Conservation (phyloP, 2,329 filamentous ascomycete species). For the Fusarium nygamai region DNA sequence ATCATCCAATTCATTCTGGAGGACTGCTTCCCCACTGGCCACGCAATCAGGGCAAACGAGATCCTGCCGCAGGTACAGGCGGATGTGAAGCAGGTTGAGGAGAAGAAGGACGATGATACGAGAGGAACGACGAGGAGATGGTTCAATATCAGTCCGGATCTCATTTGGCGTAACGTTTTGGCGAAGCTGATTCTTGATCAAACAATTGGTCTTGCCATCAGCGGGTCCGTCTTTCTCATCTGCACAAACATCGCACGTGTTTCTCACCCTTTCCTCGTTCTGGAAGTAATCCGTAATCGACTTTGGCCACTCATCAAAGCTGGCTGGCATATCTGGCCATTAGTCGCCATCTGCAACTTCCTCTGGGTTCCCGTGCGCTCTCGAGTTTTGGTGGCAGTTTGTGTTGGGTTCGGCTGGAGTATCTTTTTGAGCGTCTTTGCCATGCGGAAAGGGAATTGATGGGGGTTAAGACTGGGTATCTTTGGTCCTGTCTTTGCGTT, state of each 20-base stretch:
- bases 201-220: slow-evolving; percentile 49
- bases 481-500: slow-evolving; percentile 1
- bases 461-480: neutral
- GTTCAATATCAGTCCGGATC: slow-evolving; percentile 38
- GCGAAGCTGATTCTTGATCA: slow-evolving; percentile 51
- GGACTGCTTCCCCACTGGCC: slow-evolving; percentile 47
- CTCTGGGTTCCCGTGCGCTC: slow-evolving; percentile 50
- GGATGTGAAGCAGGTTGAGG: slow-evolving; percentile 27
- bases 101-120: slow-evolving; percentile 40
- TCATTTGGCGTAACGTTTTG: slow-evolving; percentile 49
- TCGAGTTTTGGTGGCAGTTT: slow-evolving; percentile 49
- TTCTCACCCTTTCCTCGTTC: slow-evolving; percentile 35
- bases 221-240: slow-evolving; percentile 48
- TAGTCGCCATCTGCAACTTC: slow-evolving; percentile 50
- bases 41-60: slow-evolving; percentile 32
- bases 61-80: slow-evolving; percentile 33
- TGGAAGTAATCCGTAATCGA: slow-evolving; percentile 42
- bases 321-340: slow-evolving; percentile 51
- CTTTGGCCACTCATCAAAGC: slow-evolving; percentile 47
- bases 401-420: slow-evolving; percentile 51
- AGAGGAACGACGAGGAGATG: slow-evolving; percentile 12
- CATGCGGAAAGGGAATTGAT: slow-evolving; percentile 31
- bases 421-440: slow-evolving; percentile 51
- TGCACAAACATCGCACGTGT: slow-evolving; percentile 50
- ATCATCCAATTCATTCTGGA: slow-evolving; percentile 49